phyloP scores from a whole-genome alignment of 73 alveolate genomes.

The Paramecium sexaurelia region DNA sequence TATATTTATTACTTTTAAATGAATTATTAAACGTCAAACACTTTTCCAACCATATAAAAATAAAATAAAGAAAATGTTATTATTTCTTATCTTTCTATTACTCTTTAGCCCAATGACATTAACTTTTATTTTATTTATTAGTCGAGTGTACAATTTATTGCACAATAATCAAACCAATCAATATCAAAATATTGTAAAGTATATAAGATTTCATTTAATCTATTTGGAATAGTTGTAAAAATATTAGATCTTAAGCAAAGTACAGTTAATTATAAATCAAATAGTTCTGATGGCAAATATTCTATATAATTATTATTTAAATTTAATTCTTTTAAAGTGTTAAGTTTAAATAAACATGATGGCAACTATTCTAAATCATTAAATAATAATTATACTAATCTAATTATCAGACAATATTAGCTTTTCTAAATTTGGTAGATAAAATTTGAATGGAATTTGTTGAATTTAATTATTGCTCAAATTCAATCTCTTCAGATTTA shows the following conservation, averaged over 20 bases:
- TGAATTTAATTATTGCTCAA: background rate
- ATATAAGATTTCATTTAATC: background rate
- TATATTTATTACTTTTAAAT: background rate
- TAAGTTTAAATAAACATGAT: background rate
- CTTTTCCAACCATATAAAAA: background rate
- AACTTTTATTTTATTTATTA: background rate
- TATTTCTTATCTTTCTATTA: background rate
- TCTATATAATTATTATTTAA: slow-evolving; percentile 34
- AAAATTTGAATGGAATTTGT: background rate
- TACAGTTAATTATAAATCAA: background rate
- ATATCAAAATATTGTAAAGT: background rate
- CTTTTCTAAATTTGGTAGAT: background rate
- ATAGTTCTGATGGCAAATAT: background rate
- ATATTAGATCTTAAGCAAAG: background rate
- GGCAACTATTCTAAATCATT: background rate
- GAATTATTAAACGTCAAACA: background rate
- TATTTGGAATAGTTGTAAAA: background rate
- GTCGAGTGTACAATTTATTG: background rate
- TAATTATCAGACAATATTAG: background rate
- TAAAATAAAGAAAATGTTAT: slow-evolving; percentile 37
- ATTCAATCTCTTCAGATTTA: background rate
- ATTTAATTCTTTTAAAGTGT: background rate
- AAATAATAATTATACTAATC: background rate
- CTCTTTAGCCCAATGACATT: background rate
- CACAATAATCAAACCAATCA: slow-evolving; percentile 49